Conservation (phyloP, 805 yeast genomes). For the Cyberlindnera misumaiensis region DNA sequence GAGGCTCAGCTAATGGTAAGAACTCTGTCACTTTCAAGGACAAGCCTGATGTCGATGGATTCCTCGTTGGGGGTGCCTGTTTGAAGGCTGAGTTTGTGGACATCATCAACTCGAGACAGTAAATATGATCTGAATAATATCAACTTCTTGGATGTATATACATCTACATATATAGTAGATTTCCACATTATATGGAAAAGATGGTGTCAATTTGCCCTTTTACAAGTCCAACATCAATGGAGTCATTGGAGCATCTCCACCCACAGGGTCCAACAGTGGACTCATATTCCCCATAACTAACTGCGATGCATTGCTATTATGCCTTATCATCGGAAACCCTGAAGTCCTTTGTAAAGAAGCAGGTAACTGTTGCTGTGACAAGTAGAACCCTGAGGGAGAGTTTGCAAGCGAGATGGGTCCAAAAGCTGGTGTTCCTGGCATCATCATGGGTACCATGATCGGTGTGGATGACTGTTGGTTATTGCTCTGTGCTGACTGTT, state of each 20-base stretch:
- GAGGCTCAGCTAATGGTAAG: constrained; percentile 96
- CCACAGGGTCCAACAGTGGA: constrained; percentile 17
- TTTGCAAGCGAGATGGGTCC: constrained; percentile 19
- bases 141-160: too few species aligned
- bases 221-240: constrained; percentile 16
- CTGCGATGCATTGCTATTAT: constrained; percentile 6
- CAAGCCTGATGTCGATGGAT: constrained; percentile 93
- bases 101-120: constrained; percentile 87
- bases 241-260: constrained; percentile 18
- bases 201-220: neutral
- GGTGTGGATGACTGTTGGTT: constrained; percentile 5
- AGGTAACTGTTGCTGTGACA: constrained; percentile 17
- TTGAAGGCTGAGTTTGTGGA: constrained; percentile 96
- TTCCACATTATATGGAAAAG: neutral
- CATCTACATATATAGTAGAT: too few species aligned
- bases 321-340: constrained; percentile 12
- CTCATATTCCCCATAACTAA: constrained; percentile 12
- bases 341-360: constrained; percentile 13
- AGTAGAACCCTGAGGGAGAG: constrained; percentile 18
- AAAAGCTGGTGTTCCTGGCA: constrained; percentile 11
- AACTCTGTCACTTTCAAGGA: constrained; percentile 87
- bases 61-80: constrained; percentile 99
- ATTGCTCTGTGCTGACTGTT: constrained; percentile 7
- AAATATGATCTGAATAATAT: constrained; percentile 24
- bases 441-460: constrained; percentile 5